Evolutionary conservation across 306 rosid genomes (phyloP), one percentile per base, ranked within the genome.

Genomic region (Acacia confusa): DNA sequence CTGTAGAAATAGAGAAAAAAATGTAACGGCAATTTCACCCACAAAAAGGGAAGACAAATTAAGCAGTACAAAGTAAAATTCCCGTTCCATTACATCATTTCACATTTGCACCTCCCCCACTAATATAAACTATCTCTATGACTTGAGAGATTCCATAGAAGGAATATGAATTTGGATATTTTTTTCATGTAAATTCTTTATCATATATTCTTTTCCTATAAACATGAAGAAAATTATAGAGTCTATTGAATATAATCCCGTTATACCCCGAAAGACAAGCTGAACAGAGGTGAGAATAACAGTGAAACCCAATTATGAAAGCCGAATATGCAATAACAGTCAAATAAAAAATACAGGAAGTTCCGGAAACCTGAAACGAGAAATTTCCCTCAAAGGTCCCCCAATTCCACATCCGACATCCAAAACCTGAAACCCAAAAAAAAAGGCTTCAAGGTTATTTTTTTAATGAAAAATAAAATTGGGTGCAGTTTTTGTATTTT

Each of bases 391-490:
- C 17, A 92, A 82, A 28, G 97, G 97, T 22, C 94, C 94, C 8
- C 97, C 94, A 76, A 92, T 88, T 84, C 97, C 97, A 81, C 97
- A 92, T 77, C 97, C 94, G 67, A 92, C 92, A 79, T 92, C 97
- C 88, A 92, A 78, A 82, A 92, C 92, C 97, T 92, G 77, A 78
- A 17, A 50, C 45, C 74, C 2, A 12, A 12, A 25, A 70, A 70
- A 43, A 11, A 40, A 66, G 34, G 9, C 40, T 80, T 57, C 47
- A 24, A 6, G n/a, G 7, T 53, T 40, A 47, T 41, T 65, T 67
- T 65, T 41, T 22, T 20, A 55, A 1, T 5, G 36, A 61, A 61
- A 61, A 25, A 25, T 14, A 24, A 25, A 10, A 60, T 60, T 25
- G 19, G 17, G 66, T 12, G 3, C 7, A 4, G 15, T 12, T 4